These are phyloP conservation scores for Excoecaria agallocha DNA, from an alignment of 345 rosid species.

Conservation along the genomic window DNA sequence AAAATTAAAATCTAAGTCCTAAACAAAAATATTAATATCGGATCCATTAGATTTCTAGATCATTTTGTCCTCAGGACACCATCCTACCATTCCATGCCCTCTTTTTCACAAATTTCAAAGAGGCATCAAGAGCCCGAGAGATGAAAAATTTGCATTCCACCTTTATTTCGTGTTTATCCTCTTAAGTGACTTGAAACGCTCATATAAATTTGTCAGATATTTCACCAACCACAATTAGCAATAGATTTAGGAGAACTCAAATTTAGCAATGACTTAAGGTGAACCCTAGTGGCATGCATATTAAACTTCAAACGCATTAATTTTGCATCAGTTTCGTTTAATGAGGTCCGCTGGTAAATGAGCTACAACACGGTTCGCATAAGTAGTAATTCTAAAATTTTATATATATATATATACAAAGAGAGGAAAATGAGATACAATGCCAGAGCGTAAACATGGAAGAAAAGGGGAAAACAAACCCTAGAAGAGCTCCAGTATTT, in stretches of 20 bases:
- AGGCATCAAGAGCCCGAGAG: neutral
- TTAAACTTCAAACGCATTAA: neutral
- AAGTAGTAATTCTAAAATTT: neutral
- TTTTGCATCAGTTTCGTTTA: neutral
- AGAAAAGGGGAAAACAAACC: slow-evolving; percentile 46
- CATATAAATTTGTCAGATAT: neutral
- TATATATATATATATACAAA: neutral
- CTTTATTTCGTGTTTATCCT: neutral
- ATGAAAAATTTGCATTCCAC: neutral
- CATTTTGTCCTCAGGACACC: neutral
- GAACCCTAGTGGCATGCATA: neutral
- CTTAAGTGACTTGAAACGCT: neutral
- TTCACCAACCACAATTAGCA: neutral
- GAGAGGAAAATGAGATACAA: neutral
- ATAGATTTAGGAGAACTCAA: neutral
- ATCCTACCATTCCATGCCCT: neutral
- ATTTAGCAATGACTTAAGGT: no score
- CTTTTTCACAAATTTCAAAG: neutral
- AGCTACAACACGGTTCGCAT: neutral
- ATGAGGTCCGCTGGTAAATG: neutral
- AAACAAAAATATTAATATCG: neutral
- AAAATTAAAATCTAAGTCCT: neutral
- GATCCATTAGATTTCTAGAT: neutral
- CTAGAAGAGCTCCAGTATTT: slow-evolving; percentile 96
- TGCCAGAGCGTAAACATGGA: neutral